Evolutionary conservation across 192 early-diverging fungal species (phyloP), one percentile per base, ranked within the genome.

Genomic region (Powellomyces hirtus): DNA sequence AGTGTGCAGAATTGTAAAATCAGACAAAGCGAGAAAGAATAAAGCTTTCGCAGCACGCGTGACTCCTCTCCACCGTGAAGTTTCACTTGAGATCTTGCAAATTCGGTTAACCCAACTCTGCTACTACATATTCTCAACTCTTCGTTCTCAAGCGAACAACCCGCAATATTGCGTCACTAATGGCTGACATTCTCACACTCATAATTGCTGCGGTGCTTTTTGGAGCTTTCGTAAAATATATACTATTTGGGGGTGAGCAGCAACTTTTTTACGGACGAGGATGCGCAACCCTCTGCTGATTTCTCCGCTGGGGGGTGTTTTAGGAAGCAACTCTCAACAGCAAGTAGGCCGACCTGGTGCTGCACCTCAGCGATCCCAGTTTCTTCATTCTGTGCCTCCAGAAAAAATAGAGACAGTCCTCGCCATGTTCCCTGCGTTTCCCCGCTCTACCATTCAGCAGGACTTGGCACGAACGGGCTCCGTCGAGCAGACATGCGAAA

Each of bases 391-490:
- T 20, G 51, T 64, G 10, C 37, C 65, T 14, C 30, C 56, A 30
- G 37, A 61, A 14, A 31, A 89, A 77, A 81, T 92, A 18, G 87
- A 88, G 60, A 85, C 83, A 11, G 89, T 93, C 6, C 84, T 82
- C 59, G 70, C 84, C 8, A 92, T 94, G 92, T 94, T 94, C 53
- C 92, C 92, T 6, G 79, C 90, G 62, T 88, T 92, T 38, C 88
- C 89, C 4, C 82, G 85, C 22, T 81, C 88, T 22, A 86, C 91
- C 31, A 90, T 94, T 52, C 79, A 85, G 20, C 84, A 81, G 11
- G 91, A 91, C 69, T 79, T 94, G 22, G 83, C 89, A 59, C 87
- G 88, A 33, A 92, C 91, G 14, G 91, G 92, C n/a, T 91, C 89
- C 11, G 89, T 91, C 22, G 88, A 90, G 49, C 79, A 85, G 52